Evolutionary conservation across 2,329 filamentous ascomycete species (phyloP), one percentile per base, ranked within the genome.

Genomic region (Ceratocystiopsis brevicomis): DNA sequence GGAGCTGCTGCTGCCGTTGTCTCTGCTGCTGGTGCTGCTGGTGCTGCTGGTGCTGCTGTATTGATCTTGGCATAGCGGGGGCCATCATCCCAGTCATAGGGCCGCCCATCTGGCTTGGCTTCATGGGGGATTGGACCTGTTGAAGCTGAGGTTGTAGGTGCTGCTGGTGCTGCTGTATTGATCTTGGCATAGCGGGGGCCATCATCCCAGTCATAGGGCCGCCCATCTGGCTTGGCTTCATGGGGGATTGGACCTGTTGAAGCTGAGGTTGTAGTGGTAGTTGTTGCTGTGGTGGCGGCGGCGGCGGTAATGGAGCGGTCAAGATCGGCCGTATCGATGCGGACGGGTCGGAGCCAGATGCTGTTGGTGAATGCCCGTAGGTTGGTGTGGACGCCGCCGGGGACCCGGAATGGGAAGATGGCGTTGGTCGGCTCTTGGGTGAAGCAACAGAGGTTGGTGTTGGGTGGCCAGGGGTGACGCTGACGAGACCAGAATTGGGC

Each of bases 391-490:
- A 64, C 38, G 68, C 67, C 19, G 64, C 66, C 16, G 72, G 71
- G 4, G 72, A 76, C 44, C 66, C 66, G 10, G 68, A 64, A 56
- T 92, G 85, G 1, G 86, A 92, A 10, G 82, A 77, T 5, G 85
- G 81, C 2, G 84, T 92, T 14, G 83, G 82, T 50, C 87, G 80
- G 46, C 74, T 79, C 60, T 84, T 80, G 15, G 85, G 71, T 8
- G 71, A 75, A 3, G 65, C 55, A 44, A 81, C 79, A 38, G 73
- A 69, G 61, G 63, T 50, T 11, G 53, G 49, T 1, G 49, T 51
- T 8, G 49, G 49, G 33, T 51, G 49, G 40, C 49, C 45, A 1
- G 48, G 49, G 37, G 48, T 51, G 15, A 51, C 38, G 17, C 45
- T 39, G 33, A 65, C 53, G 18, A 48, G 62, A 37, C 42, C 42